Evolutionary conservation across 257 asterid genomes (phyloP), one percentile per base, ranked within the genome.

Genomic region (Knoxia roxburghii): DNA sequence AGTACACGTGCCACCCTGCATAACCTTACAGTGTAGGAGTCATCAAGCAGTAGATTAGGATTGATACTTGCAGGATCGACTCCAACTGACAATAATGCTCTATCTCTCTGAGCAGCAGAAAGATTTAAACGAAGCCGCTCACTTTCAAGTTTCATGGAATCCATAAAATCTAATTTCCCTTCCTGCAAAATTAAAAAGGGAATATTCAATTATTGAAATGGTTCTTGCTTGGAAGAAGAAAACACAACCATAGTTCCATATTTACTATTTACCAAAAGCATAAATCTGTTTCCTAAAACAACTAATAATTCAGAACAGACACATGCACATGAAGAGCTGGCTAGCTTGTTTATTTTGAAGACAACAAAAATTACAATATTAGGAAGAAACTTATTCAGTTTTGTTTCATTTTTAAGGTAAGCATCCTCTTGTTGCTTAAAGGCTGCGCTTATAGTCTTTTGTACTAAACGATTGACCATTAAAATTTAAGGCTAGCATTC

Each of bases 41-140:
- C 86, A 68, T 85, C 90, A 26, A 88, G 90, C 75, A 90, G 72
- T 67, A 82, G 61, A 75, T 90, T 88, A 27, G 97, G 97, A 73
- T 90, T 90, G 79, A 93, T 88, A 76, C 85, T 86, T 41, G 97
- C 96, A 76, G 97, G 96, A 84, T 90, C 99, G 73, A 93, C 85
- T 60, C 97, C 95, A 48, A 93, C 79, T 43, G 95, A 85, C 76
- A 93, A 80, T 72, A 93, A 84, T 37, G 95, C 87, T 79, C 97
- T 86, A 78, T 93, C 96, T 86, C 99, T 88, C 80, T 82, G 95
- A 69, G 99, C 91, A 73, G 99, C 97, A 68, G 97, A 88, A 72
- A 90, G 90, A 83, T 88, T 88, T 77, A 81, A 68, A 69, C 75
- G 81, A 61, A 93, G 85, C 70, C 99, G 92, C 63, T 88, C 95